Percentiles rank a stretch among this genome's conserved stretches.
Evolutionary conservation across 192 early-diverging fungal genomes (phyloP).

Genomic region (Dimargaris verticillata): DNA sequence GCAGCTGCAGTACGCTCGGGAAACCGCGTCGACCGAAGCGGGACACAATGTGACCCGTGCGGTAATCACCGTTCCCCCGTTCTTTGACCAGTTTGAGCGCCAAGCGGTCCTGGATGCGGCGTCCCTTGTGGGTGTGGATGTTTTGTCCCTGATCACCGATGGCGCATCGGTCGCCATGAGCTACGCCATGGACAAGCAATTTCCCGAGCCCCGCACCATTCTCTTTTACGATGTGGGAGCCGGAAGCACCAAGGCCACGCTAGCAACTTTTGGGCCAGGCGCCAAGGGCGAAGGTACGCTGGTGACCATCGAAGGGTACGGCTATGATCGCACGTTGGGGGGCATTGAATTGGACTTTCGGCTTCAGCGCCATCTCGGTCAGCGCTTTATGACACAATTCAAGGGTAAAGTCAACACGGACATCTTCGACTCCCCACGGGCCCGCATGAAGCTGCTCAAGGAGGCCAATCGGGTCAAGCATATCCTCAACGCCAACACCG

Average conservation of each 20-base stretch:
- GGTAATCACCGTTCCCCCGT: constrained; percentile 89
- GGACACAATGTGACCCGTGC: constrained; percentile 62
- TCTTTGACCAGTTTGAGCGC: constrained; percentile 79
- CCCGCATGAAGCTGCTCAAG: constrained; percentile 76
- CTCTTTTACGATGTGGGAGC: constrained; percentile 98
- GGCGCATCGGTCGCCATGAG: constrained; percentile 91
- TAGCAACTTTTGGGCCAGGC: constrained; percentile 57
- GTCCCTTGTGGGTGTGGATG: constrained; percentile 67
- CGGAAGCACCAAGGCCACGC: constrained; percentile 75
- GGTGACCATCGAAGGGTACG: constrained; percentile 66
- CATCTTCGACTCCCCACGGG: constrained; percentile 50
- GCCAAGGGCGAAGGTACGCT: constrained; percentile 42
- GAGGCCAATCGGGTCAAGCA: constrained; percentile 93
- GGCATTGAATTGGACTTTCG: constrained; percentile 74
- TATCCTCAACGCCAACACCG: constrained; percentile 86
- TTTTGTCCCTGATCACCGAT: constrained; percentile 77
- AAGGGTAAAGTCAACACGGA: constrained; percentile 29
- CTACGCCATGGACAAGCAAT: constrained; percentile 63
- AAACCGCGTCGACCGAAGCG: constrained; percentile 63
- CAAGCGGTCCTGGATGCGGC: constrained; percentile 87
- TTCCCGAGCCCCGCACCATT: constrained; percentile 55
- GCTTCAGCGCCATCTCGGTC: constrained; percentile 62
- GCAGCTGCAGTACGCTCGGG: constrained; percentile 76
- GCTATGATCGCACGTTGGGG: constrained; percentile 70
- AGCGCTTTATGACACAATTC: constrained; percentile 45